Evolutionary conservation across 2,329 filamentous ascomycete species (phyloP).

Genomic region (Monilinia vaccinii-corymbosi): DNA sequence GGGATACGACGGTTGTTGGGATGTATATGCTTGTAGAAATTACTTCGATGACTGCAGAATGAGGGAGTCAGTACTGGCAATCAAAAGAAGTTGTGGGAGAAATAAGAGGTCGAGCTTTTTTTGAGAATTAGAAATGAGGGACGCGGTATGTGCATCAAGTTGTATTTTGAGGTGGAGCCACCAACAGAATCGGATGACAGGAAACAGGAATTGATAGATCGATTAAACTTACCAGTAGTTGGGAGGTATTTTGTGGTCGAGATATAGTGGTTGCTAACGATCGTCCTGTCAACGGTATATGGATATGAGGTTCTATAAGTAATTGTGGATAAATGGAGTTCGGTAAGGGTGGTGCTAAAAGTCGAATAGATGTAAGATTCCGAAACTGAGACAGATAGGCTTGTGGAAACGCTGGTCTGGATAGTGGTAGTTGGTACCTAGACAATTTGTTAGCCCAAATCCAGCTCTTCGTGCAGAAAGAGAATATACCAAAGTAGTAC

Average conservation of each 20-base stretch:
- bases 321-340: neutral
- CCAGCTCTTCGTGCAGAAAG: neutral
- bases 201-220: neutral
- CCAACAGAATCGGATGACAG: too few species aligned
- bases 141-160: too few species aligned
- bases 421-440: conserved; percentile 3
- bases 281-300: neutral
- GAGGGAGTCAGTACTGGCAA: neutral
- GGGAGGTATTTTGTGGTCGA: neutral
- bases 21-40: neutral
- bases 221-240: neutral
- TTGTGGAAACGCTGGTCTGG: neutral
- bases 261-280: neutral
- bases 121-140: too few species aligned
- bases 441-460: neutral
- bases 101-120: too few species aligned
- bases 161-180: too few species aligned
- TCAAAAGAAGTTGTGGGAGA: neutral
- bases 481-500: neutral
- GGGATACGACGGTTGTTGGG: neutral
- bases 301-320: neutral
- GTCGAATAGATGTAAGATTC: conserved; percentile 2
- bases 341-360: neutral
- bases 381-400: neutral
- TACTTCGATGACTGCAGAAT: neutral